A percentile compares a stretch with the other conserved stretches of the same genome.
Conservation (phyloP, 805 yeast genomes). For the Metschnikowia sp. region DNA sequence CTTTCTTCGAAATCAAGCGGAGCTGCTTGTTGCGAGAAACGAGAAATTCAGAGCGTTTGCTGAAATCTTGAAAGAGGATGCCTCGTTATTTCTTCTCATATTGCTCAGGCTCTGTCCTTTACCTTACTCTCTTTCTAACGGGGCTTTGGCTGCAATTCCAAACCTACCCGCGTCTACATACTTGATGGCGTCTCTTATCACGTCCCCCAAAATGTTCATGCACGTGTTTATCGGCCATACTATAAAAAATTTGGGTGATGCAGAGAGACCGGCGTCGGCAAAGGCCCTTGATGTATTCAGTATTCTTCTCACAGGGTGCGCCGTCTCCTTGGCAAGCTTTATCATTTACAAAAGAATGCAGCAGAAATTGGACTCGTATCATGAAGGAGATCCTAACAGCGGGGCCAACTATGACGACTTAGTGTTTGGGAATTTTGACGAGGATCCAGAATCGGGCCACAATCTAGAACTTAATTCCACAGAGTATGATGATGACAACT, state of each 20-base stretch:
- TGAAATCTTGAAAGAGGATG: conserved; percentile 67
- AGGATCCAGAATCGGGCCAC: conserved; percentile 28
- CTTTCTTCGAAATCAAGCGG: conserved; percentile 55
- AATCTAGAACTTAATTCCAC: conserved; percentile 35
- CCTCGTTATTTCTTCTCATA: conserved; percentile 59
- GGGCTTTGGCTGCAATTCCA: conserved; percentile 87
- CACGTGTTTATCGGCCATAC: conserved; percentile 77
- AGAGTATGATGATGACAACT: conserved; percentile 40
- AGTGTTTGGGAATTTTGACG: conserved; percentile 41
- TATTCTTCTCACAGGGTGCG: conserved; percentile 51
- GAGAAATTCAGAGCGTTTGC: conserved; percentile 71
- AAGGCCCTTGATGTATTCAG: conserved; percentile 62
- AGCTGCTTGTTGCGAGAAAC: conserved; percentile 55
- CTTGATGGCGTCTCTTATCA: conserved; percentile 63
- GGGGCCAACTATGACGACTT: conserved; percentile 27
- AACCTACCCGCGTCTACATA: conserved; percentile 62
- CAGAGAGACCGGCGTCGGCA: conserved; percentile 44
- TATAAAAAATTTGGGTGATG: conserved; percentile 63
- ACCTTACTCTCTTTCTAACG: conserved; percentile 89
- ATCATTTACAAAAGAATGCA: conserved; percentile 59
- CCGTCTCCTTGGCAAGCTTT: conserved; percentile 61
- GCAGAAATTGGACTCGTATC: conserved; percentile 30
- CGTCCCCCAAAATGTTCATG: conserved; percentile 80
- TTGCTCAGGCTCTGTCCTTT: conserved; percentile 84
- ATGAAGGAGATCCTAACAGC: conserved; percentile 10